Base-by-base conservation (phyloP, 129 eudicot genomes). In the Arctium lappa region DNA sequence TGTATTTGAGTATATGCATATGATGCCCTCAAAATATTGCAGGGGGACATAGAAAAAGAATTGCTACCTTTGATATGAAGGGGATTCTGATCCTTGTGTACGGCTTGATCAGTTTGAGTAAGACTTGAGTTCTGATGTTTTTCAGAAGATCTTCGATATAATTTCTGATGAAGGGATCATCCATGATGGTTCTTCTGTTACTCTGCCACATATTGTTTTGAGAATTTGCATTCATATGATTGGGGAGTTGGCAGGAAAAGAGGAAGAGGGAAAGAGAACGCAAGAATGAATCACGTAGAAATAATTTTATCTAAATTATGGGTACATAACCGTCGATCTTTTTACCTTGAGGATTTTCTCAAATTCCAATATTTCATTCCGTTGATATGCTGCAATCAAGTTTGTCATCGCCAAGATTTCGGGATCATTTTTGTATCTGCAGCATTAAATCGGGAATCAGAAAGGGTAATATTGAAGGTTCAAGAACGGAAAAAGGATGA, bases 331-430 rank as follows among this genome's bases (percentile, higher is more conserved):
- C 5, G 6, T 56, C 53, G 38, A 31, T 22, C 22, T 33, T 8
- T 65, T 71, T 82, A 93, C 98, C 99, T 96, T 96, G 36, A 96
- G 94, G 76, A 96, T 96, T 86, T 96, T 96, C 87, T 96, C 99
- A 82, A 96, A 96, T 85, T 96, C 99, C 85, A 96, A 90, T 76
- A 96, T 96, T 81, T 96, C 99, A 86, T 96, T 96, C 63, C 99
- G 90, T 76, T 96, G 98, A 85, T 96, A 96, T 31, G 99, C 99
- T 79, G 99, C 98, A 69, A 96, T 93, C 80, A 96, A 88, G 84
- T 96, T 93, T 31, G 99, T 96, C 99, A 96, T 96, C 1, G 99
- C 99, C 85, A 93, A 85, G 77, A 96, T 90, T 86, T 96, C 99
- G 18, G 98, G 97, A 82, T 96, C 98, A 82, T 96, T 96, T 87